Evolutionary conservation across 2,329 filamentous ascomycete species (phyloP), one percentile per base, ranked within the genome.

Genomic region (Aspergillus arachidicola): DNA sequence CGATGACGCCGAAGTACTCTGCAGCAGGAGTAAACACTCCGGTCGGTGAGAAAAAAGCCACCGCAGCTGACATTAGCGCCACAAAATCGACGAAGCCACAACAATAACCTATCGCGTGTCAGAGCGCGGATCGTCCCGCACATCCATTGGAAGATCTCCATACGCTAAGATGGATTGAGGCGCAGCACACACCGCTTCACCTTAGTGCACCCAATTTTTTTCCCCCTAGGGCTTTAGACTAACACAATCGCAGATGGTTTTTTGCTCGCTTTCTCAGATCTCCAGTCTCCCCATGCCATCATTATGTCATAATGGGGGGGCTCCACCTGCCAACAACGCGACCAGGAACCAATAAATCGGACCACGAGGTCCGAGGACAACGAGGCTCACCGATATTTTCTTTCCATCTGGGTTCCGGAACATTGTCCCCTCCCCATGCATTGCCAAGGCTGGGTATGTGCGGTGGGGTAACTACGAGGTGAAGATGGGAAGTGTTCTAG

Each of bases 111-210:
- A 69, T 69, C 57, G 61, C 59, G 58, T 63, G 61, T 51, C 48
- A 61, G 56, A 36, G 50, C 59, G 66, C 64, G 68, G 66, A 68
- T 66, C 64, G 63, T 58, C 57, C 64, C 57, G 60, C 26, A 11
- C 36, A 62, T 45, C 62, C 58, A 70, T 70, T 70, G 66, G 68
- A 32, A 68, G 64, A 67, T 64, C 60, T 30, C 38, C 21, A 45
- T 50, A 28, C 57, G 58, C 64, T 64, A 65, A 43, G 50, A 58
- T 41, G 46, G 38, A 57, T 55, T 58, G 64, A 64, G 68, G 68
- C 68, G 65, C 67, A 69, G 68, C 51, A 41, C n/a, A 66, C 68
- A 69, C 66, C 68, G 68, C 68, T 67, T 54, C 61, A 34, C 62
- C 48, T 41, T 46, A 19, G 14, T 19, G 5, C 36, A 38, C 16